These are phyloP conservation scores for Candida buenavistaensis DNA, from an alignment of 1,139 yeast species.

Conservation along the genomic window DNA sequence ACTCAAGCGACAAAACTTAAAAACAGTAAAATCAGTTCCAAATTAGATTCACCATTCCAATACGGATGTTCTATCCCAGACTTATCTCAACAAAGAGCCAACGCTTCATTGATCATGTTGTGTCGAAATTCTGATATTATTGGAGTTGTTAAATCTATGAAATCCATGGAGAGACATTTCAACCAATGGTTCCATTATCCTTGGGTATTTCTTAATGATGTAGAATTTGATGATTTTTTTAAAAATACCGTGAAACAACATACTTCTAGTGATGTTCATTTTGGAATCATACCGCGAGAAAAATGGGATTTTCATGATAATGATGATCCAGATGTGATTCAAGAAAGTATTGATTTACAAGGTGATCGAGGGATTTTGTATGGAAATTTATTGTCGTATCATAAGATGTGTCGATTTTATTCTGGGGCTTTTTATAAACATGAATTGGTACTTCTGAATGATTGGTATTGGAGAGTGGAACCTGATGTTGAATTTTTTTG, in stretches of 20 bases:
- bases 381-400: conserved; percentile 75
- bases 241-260: conserved; percentile 46
- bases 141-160: conserved; percentile 68
- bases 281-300: conserved; percentile 61
- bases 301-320: conserved; percentile 61
- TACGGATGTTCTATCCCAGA: conserved; percentile 53
- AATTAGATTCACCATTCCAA: conserved; percentile 44
- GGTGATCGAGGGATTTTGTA: conserved; percentile 82
- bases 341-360: conserved; percentile 63
- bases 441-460: conserved; percentile 61
- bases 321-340: conserved; percentile 34
- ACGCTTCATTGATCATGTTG: conserved; percentile 81
- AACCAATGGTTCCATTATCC: conserved; percentile 92
- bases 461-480: conserved; percentile 96
- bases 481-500: conserved; percentile 89
- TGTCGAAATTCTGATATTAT: conserved; percentile 74
- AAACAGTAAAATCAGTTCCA: conserved; percentile 29
- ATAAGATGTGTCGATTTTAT: conserved; percentile 71
- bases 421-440: conserved; percentile 79
- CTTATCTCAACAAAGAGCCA: conserved; percentile 41
- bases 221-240: conserved; percentile 66
- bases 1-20: too few relatives aligned
- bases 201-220: conserved; percentile 83
- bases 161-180: conserved; percentile 77
- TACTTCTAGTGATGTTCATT: conserved; percentile 61